Evolutionary conservation across 192 early-diverging fungal genomes (phyloP), one percentile per base, ranked within the genome.

Genomic region (Mycoemilia scoparia): DNA sequence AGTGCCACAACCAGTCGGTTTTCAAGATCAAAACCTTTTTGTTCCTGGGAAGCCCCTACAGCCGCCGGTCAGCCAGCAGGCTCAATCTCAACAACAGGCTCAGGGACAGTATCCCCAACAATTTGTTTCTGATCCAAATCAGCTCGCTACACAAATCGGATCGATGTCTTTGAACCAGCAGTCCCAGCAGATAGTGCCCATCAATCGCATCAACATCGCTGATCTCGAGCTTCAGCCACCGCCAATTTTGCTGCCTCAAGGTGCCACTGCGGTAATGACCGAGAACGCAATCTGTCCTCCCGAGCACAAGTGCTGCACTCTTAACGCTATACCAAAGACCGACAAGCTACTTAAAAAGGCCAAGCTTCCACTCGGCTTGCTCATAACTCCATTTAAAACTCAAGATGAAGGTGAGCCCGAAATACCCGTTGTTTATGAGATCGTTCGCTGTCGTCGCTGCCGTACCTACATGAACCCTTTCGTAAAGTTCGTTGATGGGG

Each of bases 381-480:
- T 93, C 22, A 66, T 95, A 21, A 80, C 92, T n/a, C 92, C 92
- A 14, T 92, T 63, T 36, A 49, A 53, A 25, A 35, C 48, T 1
- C 46, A 39, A 12, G 51, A 45, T 34, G 34, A 27, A 9, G 50
- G 50, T 29, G 57, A 75, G 51, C 71, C 70, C 11, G 67, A 76
- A 29, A 77, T 96, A 1, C 89, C 89, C 2, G 77, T 90, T 1
- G 74, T 91, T 17, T 69, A 79, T n/a, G 82, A 91, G 36, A 91
- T 97, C 62, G 84, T 88, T 36, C 74, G 92, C 20, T 97, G 92
- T 60, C 67, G 90, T 20, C 64, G 88, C 15, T 97, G 92, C 59
- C 68, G 92, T 39, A 82, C 85, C 3, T 97, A 97, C 44, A 87
- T 97, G 51, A 95, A 96, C 39, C 92, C 92, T 15, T 97, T 80